Evolutionary conservation across 345 rosid species (phyloP), one percentile per base, ranked within the genome.

Genomic region (Clausena lansium): DNA sequence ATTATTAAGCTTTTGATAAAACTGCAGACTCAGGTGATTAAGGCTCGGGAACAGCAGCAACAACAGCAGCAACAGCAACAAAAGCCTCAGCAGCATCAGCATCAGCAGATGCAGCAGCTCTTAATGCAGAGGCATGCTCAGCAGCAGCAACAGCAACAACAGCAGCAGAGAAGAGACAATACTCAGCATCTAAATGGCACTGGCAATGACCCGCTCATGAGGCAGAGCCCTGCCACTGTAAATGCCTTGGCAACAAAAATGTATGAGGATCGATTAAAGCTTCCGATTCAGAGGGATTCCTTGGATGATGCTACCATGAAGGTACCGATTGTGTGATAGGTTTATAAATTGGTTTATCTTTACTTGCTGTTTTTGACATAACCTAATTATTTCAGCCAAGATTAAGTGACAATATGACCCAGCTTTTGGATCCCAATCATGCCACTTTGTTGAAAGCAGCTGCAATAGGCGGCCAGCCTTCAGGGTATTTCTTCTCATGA

Each of bases 201-300:
- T 73, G 63, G 83, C 68, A 80, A 67, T 63, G 88, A 88, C 36
- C 55, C 85, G 75, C 83, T 73, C 36, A 63, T 80, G 60, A 84
- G 87, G 67, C 87, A 86, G 64, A 86, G 61, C 70, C 74, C 90
- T 77, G 81, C 70, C 15, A 80, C 78, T 71, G 85, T 87, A 62
- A 89, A 70, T 80, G 77, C 84, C 22, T 76, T 83, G 76, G 81
- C 91, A 35, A 64, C 86, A 80, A 85, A 87, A 85, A 71, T 85
- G 75, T 84, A 84, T 7, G 92, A 91, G 77, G 92, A 86, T 45
- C 78, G 70, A 60, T 79, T 83, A 71, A 91, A 88, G 80, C 87
- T 84, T 85, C 91, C 94, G 57, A 80, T 79, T 57, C 89, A 82
- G 77, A 82, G 85, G 77, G 91, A 88, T 80, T 76, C 90, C 66